Conservation (phyloP, 371 early-diverging fungal genomes). For the Lichtheimia hyalospora region DNA sequence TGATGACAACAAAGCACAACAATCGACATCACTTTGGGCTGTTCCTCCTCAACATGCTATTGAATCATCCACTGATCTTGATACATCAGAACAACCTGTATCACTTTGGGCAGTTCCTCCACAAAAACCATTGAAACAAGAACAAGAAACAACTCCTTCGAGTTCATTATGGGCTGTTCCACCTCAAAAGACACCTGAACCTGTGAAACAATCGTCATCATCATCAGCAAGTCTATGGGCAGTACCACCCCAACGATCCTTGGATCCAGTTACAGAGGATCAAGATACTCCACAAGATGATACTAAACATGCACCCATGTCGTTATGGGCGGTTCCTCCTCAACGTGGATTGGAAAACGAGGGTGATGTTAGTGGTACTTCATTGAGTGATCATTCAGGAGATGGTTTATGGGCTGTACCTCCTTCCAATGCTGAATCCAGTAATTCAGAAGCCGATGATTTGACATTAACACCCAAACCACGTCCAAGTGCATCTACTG, state of each 20-base stretch:
- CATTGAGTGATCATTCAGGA: too few relatives aligned
- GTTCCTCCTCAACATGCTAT: slow-evolving; percentile 2
- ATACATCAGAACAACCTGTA: neutral
- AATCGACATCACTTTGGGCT: slow-evolving; percentile 3
- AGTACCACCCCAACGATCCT: slow-evolving; percentile 1
- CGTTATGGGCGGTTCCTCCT: neutral
- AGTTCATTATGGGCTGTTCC: slow-evolving; percentile 13
- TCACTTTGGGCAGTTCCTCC: neutral
- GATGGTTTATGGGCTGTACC: slow-evolving; percentile 13
- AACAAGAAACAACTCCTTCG: neutral
- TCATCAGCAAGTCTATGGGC: slow-evolving; percentile 1
- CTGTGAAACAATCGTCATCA: neutral
- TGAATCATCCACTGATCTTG: neutral
- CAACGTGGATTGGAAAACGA: neutral
- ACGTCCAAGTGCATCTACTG: too few relatives aligned
- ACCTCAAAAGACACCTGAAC: slow-evolving; percentile 9
- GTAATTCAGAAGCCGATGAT: too few relatives aligned
- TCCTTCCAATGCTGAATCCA: neutral
- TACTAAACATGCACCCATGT: too few relatives aligned
- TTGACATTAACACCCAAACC: too few relatives aligned
- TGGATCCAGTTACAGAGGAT: neutral
- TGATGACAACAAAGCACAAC: neutral
- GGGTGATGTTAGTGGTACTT: too few relatives aligned
- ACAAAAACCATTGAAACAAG: too few relatives aligned
- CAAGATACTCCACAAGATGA: neutral